phyloP scores from a whole-genome alignment of 768 basidiomycete species.

The Termitomyces sp. region DNA sequence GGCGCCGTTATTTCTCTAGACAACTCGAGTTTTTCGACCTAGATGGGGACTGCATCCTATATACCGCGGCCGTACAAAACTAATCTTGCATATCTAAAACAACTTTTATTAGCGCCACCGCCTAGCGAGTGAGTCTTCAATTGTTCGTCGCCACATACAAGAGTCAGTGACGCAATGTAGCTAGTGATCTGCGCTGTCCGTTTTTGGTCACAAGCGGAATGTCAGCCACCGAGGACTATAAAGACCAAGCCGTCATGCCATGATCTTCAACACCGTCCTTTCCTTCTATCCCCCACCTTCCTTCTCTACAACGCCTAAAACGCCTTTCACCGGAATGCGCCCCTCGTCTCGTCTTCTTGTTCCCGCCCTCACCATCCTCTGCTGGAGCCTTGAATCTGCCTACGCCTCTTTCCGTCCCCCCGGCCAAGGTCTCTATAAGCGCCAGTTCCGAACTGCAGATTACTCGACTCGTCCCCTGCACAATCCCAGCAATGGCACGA shows the following conservation, averaged over 20 bases:
- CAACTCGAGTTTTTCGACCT: neutral
- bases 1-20: neutral
- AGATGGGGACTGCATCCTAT: neutral
- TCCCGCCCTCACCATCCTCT: conserved; percentile 9
- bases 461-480: too few species aligned
- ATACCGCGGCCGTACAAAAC: neutral
- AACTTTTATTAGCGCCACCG: neutral
- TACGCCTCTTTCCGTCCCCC: too few species aligned
- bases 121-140: neutral
- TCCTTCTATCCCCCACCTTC: neutral
- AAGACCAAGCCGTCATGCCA: neutral
- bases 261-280: neutral
- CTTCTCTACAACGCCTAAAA: neutral
- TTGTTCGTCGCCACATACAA: neutral
- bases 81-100: neutral
- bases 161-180: neutral
- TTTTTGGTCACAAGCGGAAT: conserved; percentile 1
- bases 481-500: too few species aligned
- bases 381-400: conserved; percentile 8
- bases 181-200: neutral
- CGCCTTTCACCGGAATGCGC: conserved; percentile 6
- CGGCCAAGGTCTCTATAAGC: too few species aligned
- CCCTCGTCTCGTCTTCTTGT: conserved; percentile 9
- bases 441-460: too few species aligned
- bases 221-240: conserved; percentile 3